Base-by-base conservation (phyloP, 371 early-diverging fungal genomes). In the Quaeritorhiza haematococci region DNA sequence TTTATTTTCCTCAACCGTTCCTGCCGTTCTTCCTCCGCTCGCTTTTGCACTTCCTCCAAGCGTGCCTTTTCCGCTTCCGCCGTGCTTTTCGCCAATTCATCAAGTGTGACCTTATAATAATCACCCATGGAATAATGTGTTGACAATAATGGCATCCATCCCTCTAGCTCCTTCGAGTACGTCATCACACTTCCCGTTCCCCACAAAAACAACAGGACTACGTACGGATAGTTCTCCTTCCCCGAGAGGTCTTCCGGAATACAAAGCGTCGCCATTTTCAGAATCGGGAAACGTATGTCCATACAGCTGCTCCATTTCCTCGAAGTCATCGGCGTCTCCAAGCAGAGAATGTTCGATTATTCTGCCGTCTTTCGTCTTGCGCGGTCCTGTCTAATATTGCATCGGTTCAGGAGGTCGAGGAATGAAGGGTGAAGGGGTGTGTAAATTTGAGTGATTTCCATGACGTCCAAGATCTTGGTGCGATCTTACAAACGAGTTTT, bases 291-390 rank as follows among this genome's bases (percentile, higher is more conserved):
- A n/a, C n/a, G n/a, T n/a, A n/a, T n/a, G n/a, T n/a, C 26, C 46
- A n/a, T 54, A 33, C 17, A 53, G 3, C 19, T 53, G 35, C 35
- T 64, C 69, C 51, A 67, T 35, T 33, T 62, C 64, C 23, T 30
- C 56, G 49, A 55, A 69, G 28, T 67, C 69, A 5, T 58, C 58
- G 21, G 56, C 59, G 45, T 62, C 62, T 6, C 73, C 69, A 3
- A 67, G 61, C 3, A 73, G n/a, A 2, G 69, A 61, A 35, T 67
- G 68, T 3, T 26, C 64, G 10, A 59, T 27, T 6, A 58, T 15
- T 7, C 21, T 30, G 23, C 65, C 64, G 10, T 51, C 19, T 47
- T 51, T 51, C 1, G 49, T 44, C 13, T 58, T 28, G 29, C 59
- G 49, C 29, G 66, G 62, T 13, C 67, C 65, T n/a, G n/a, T n/a